Evolutionary conservation across 306 rosid genomes (phyloP).

Genomic region (Malus fusca): DNA sequence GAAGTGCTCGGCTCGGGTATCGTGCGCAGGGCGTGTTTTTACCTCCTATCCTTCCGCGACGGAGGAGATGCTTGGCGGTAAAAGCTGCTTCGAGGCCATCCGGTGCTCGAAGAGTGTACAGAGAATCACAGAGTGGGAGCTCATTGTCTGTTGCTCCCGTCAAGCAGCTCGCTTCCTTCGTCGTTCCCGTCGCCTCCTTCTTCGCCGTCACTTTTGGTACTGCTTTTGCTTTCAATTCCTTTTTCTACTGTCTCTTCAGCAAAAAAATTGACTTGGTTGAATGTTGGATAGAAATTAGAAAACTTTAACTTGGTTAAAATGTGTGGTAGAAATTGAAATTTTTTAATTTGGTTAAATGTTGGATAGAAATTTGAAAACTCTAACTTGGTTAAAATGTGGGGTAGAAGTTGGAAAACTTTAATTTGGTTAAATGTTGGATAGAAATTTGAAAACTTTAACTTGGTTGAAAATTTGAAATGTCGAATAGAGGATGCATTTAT

Average conservation of each 20-base stretch:
- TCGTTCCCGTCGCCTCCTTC: constrained; percentile 56
- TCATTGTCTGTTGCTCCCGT: constrained; percentile 43
- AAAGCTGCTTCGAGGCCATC: constrained; percentile 43
- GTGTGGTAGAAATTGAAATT: background rate
- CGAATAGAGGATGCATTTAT: background rate
- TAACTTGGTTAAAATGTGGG: background rate
- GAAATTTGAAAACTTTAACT: background rate
- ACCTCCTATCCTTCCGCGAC: constrained; percentile 4
- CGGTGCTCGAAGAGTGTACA: constrained; percentile 58
- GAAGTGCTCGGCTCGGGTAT: constrained; percentile 18
- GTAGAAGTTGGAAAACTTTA: background rate
- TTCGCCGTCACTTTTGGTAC: constrained; percentile 68
- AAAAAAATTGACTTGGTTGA: background rate
- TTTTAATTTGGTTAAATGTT: background rate
- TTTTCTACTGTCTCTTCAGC: background rate
- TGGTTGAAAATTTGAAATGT: too few relatives aligned
- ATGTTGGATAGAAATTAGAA: background rate
- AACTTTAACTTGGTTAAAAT: background rate
- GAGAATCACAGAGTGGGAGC: constrained; percentile 53
- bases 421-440: background rate
- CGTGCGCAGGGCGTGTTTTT: constrained; percentile 15
- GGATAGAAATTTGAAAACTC: background rate
- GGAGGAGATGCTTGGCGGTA: constrained; percentile 30
- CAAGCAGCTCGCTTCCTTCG: constrained; percentile 54
- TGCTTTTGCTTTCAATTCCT: background rate